Conservation (phyloP, 768 basidiomycete species). For the Lactifluus subvellereus region DNA sequence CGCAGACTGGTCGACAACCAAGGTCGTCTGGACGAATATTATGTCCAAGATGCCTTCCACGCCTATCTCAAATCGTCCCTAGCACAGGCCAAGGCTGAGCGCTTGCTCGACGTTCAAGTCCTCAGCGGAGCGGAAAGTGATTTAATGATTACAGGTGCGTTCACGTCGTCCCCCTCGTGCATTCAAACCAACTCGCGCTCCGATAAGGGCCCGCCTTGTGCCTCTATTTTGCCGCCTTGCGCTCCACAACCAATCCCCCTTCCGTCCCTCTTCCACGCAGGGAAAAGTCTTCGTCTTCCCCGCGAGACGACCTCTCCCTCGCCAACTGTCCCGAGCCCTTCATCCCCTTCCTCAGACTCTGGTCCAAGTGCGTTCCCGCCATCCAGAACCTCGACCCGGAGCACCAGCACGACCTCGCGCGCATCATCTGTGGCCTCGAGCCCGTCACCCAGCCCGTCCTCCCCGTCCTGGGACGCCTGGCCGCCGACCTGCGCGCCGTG, state of each 20-base stretch:
- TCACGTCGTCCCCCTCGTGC: not conserved
- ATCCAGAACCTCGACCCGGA: conserved; percentile 61
- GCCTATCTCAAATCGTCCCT: conserved; percentile 75
- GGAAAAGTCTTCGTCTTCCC: conserved; percentile 34
- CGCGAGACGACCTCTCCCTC: conserved; percentile 54
- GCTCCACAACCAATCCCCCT: conserved; percentile 69
- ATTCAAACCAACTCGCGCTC: not conserved
- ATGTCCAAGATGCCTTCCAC: conserved; percentile 76
- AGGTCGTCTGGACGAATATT: conserved; percentile 50
- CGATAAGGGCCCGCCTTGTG: conserved; percentile 59
- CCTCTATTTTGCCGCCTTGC: conserved; percentile 77
- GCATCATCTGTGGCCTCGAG: conserved; percentile 62
- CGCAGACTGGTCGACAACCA: conserved; percentile 26
- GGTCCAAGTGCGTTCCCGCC: conserved; percentile 57
- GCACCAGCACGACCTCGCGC: conserved; percentile 75
- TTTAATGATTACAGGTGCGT: conserved; percentile 77
- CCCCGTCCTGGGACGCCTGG: conserved; percentile 48
- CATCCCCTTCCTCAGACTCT: conserved; percentile 62
- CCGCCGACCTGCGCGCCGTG: conserved; percentile 78
- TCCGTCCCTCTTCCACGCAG: conserved; percentile 71
- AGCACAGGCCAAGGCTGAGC: conserved; percentile 67
- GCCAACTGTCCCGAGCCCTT: conserved; percentile 69
- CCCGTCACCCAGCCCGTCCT: conserved; percentile 39
- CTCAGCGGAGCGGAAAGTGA: conserved; percentile 75
- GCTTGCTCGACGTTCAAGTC: conserved; percentile 63